Conservation (phyloP, 2,329 filamentous ascomycete species). For the Verticillium alfalfae region DNA sequence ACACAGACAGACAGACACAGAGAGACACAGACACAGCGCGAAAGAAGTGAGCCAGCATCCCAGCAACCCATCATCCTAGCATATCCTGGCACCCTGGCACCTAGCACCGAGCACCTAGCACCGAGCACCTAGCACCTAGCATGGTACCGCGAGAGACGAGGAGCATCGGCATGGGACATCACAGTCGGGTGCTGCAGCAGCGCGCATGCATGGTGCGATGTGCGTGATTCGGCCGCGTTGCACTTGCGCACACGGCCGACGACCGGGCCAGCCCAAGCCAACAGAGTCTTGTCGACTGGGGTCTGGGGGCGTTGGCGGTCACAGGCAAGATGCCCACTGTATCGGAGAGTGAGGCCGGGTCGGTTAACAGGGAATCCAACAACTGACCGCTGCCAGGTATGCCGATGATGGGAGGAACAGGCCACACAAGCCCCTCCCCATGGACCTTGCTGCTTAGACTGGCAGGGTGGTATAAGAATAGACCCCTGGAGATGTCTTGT, state of each 20-base stretch:
- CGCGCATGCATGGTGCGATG: slow-evolving; percentile 2
- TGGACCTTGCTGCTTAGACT: neutral
- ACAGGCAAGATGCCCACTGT: neutral
- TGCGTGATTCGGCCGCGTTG: slow-evolving; percentile 3
- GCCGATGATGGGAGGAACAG: neutral
- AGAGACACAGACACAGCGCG: neutral
- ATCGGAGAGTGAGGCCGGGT: neutral
- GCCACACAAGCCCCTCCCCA: neutral
- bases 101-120: too few relatives aligned
- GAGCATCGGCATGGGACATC: neutral
- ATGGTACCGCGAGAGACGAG: too few relatives aligned
- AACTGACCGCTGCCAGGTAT: neutral
- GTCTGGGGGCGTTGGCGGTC: neutral
- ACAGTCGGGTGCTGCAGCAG: neutral
- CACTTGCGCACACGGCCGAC: neutral
- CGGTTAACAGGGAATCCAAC: neutral
- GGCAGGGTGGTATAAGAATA: neutral
- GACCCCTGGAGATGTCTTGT: neutral
- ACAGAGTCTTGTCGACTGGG: neutral
- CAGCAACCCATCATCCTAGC: neutral
- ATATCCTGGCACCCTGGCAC: too few relatives aligned
- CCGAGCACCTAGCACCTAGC: too few relatives aligned
- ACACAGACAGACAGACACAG: neutral
- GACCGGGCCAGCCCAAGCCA: neutral
- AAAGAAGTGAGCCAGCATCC: neutral